These are phyloP conservation scores for Stereocaulon alpinum DNA, from an alignment of 495 filamentous ascomycete species.

Conservation along the genomic window DNA sequence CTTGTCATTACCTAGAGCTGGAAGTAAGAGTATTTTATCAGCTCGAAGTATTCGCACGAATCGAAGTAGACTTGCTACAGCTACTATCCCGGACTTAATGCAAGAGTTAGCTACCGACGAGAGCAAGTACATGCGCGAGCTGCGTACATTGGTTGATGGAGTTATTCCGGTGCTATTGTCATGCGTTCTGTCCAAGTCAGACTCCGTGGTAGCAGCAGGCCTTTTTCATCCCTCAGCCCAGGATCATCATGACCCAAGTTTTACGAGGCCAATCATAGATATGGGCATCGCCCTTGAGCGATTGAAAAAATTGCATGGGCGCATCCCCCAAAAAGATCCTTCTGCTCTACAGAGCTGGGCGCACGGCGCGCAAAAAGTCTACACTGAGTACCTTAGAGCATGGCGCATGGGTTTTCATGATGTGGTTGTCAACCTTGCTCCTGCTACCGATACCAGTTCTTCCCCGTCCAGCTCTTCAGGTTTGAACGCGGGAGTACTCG, in stretches of 20 bases:
- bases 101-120: slow-evolving; percentile 77
- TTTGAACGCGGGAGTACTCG: slow-evolving; percentile 42
- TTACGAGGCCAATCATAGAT: slow-evolving; percentile 81
- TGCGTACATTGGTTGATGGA: slow-evolving; percentile 88
- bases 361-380: slow-evolving; percentile 60
- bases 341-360: slow-evolving; percentile 72
- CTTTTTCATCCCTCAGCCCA: slow-evolving; percentile 51
- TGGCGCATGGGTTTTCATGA: slow-evolving; percentile 96
- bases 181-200: slow-evolving; percentile 68
- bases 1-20: slow-evolving; percentile 61
- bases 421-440: slow-evolving; percentile 85
- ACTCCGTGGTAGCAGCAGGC: slow-evolving; percentile 52
- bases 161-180: slow-evolving; percentile 88
- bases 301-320: slow-evolving; percentile 66
- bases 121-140: slow-evolving; percentile 79
- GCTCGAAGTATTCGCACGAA: slow-evolving; percentile 62
- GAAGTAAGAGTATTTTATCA: slow-evolving; percentile 56
- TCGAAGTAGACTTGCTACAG: slow-evolving; percentile 52
- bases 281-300: slow-evolving; percentile 90
- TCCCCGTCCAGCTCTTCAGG: slow-evolving; percentile 31
- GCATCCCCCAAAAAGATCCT: slow-evolving; percentile 60
- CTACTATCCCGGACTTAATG: slow-evolving; percentile 65
- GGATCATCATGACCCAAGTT: slow-evolving; percentile 46
- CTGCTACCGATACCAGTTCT: slow-evolving; percentile 43
- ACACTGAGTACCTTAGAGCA: slow-evolving; percentile 75